phyloP scores from a whole-genome alignment of 2,329 filamentous ascomycete species.

The Diaporthe vaccinii region DNA sequence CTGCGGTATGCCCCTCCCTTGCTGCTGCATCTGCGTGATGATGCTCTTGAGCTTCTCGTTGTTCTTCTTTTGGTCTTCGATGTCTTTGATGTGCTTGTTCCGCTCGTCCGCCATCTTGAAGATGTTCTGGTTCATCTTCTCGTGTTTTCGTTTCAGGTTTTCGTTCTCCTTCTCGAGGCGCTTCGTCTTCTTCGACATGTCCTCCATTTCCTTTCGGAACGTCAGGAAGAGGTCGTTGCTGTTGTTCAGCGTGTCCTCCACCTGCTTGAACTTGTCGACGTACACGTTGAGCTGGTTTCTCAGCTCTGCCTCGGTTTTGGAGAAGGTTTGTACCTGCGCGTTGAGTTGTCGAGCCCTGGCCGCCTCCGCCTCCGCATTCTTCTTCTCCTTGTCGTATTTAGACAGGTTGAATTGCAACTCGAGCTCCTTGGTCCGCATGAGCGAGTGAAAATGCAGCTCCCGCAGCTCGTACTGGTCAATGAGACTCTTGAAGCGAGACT shows the following conservation, averaged over 20 bases:
- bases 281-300: constrained; percentile 97
- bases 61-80: constrained; percentile 86
- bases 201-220: constrained; percentile 99
- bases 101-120: constrained; percentile 97
- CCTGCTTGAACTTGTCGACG: constrained; percentile 99
- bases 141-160: constrained; percentile 90
- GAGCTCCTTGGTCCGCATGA: constrained; percentile 93
- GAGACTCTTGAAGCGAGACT: constrained; percentile 91
- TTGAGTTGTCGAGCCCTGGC: constrained; percentile 87
- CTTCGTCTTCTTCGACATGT: constrained; percentile 99
- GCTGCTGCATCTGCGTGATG: constrained; percentile 96
- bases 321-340: constrained; percentile 92
- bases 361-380: constrained; percentile 85
- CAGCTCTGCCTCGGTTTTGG: constrained; percentile 94
- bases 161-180: constrained; percentile 97
- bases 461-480: constrained; percentile 97
- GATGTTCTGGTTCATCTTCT: constrained; percentile 93
- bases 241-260: constrained; percentile 98
- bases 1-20: constrained; percentile 82
- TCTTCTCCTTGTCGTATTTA: constrained; percentile 90
- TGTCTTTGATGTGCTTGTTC: constrained; percentile 78
- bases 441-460: constrained; percentile 92
- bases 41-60: constrained; percentile 93
- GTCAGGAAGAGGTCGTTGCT: constrained; percentile 98
- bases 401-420: constrained; percentile 94